Base-by-base conservation (phyloP, 352 stramenopile species). In the Globisporangium mamillatum region DNA sequence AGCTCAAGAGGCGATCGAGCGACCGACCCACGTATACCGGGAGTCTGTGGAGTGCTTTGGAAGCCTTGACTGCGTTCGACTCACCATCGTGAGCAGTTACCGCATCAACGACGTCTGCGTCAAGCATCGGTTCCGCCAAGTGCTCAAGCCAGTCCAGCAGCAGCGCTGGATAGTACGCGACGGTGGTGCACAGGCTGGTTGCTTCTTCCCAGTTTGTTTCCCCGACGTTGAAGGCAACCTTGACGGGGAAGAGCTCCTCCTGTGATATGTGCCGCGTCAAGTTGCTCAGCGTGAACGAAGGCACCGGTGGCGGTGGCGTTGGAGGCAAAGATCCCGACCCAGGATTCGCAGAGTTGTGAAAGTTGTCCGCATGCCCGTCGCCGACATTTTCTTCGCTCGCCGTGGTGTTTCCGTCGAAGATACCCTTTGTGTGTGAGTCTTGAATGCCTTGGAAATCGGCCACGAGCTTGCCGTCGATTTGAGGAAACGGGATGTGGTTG, bases 91-190 rank as follows among this genome's bases (percentile, higher is more conserved):
- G 61, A 1, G 61, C 24, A 44, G 78, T 20, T 41, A 84, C 53
- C 46, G 69, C 69, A 2, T 84, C 76, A 25, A 81, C 54, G 3
- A 87, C 38, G 8, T 79, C 71, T 7, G 54, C 64, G 8, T 67
- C 71, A 29, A 95, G 57, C 14, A 95, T 54, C 1, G 84, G 84
- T 22, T 89, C 81, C 2, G 68, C 64, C 32, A 95, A 76, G 54
- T 95, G 84, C 56, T 95, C 88, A 6, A 95, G 75, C 88, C 88
- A 95, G 53, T 93, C 86, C 4, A 95, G 74, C 29, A 95, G 66
- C 24, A 95, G 72, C n/a, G 81, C 74, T 6, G 78, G 69, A 38
- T 78, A 70, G 58, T 75, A 75, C 0, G 66, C 62, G 6, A 54
- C 67, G 22, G 22, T 53, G 3, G 60, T 20, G 55, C 80, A 83